Evolutionary conservation across 176 grass and related monocot species (phyloP).

Genomic region (Aegilops speltoides): DNA sequence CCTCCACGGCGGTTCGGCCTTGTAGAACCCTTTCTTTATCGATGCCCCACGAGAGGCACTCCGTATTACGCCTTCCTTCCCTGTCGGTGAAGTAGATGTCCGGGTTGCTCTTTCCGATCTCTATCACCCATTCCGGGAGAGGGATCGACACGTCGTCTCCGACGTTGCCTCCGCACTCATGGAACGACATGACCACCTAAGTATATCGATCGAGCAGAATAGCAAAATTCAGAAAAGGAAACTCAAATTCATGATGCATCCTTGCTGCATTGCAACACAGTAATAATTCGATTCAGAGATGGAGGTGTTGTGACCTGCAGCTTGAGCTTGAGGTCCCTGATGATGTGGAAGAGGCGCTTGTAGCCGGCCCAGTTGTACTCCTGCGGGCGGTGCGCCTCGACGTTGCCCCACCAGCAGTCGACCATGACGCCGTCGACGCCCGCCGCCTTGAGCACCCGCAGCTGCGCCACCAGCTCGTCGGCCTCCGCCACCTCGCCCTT

Average conservation of each 20-base stretch:
- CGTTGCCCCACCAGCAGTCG: slow-evolving; percentile 93
- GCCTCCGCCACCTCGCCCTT: slow-evolving; percentile 62
- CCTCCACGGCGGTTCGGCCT: slow-evolving; percentile 82
- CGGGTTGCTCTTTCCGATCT: slow-evolving; percentile 78
- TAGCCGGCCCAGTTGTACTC: slow-evolving; percentile 87
- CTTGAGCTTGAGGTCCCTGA: slow-evolving; percentile 72
- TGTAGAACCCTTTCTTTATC: slow-evolving; percentile 84
- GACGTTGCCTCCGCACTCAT: slow-evolving; percentile 83
- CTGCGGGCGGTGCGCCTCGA: slow-evolving; percentile 57
- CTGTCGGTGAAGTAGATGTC: slow-evolving; percentile 94
- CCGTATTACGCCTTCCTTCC: slow-evolving; percentile 55
- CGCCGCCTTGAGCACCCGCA: slow-evolving; percentile 61
- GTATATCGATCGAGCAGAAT: neutral
- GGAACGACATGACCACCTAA: slow-evolving; percentile 97
- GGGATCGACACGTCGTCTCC: slow-evolving; percentile 69
- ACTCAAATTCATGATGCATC: neutral
- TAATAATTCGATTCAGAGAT: neutral
- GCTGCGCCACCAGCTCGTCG: slow-evolving; percentile 53
- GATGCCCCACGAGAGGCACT: slow-evolving; percentile 91
- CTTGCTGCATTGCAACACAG: neutral
- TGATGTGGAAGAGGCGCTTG: slow-evolving; percentile 67
- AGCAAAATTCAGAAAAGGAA: neutral
- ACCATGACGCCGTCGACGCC: slow-evolving; percentile 89
- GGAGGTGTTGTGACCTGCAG: slow-evolving; percentile 51
- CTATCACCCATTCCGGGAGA: slow-evolving; percentile 81